Evolutionary conservation across 2,329 filamentous ascomycete species (phyloP), one percentile per base, ranked within the genome.

Genomic region (Didymella arachidicola): DNA sequence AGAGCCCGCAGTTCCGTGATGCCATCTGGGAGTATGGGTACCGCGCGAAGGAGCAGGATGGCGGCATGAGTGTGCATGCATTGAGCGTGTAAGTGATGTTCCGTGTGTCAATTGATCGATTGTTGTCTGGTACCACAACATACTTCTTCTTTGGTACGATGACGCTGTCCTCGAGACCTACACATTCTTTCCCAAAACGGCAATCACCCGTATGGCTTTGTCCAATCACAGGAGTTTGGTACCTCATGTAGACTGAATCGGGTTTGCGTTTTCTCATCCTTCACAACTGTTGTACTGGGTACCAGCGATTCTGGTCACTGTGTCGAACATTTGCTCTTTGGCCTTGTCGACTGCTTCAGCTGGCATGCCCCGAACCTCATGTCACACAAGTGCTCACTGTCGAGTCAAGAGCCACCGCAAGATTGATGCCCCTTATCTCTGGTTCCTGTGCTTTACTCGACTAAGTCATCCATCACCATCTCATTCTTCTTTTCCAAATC

Each of bases 1-100:
- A 88, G 66, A 97, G 93, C 70, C 95, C 95, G 48, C 95, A 99
- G 79, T 99, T 99, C 76, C 80, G 87, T 42, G 87, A 91, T 67
- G 93, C 93, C 3, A 84, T 89, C 66, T 99, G 95, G 95, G 86
- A 90, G 61, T 98, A 97, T 79, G 87, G 89, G 16, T 91, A 94
- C 73, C 86, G 89, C 63, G 80, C 89, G 59, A 84, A 86, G 43
- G 85, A 85, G n/a, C 82, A 87, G 43, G 85, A 88, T 59, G 91
- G 90, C n/a, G 93, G 92, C 43, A 89, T 96, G 64, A 86, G 87
- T 65, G 89, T 96, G 52, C 91, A 89, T 22, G 92, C 96, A 79
- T 81, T 93, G 72, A 86, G 88, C 75, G 84, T 86, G 91, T 94
- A 83, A 85, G 89, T 87, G 16, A 55, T 43, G 46, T 46, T n/a